Evolutionary conservation across 306 rosid genomes (phyloP).

Genomic region (Vicia sativa): DNA sequence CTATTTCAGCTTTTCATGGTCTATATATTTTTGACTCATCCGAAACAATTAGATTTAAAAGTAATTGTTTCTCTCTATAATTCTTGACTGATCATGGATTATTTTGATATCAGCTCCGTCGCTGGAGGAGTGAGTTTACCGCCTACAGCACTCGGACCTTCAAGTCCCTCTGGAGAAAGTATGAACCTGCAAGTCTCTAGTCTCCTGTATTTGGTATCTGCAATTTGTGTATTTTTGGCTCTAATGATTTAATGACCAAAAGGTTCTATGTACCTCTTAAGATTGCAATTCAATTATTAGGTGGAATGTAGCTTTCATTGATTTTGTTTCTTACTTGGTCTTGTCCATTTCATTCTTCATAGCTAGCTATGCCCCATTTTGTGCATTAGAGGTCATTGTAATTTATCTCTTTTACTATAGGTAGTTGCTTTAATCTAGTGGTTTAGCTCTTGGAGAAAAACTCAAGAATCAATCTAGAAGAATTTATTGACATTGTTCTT

Average conservation of each 20-base stretch:
- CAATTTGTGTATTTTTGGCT: slow-evolving; percentile 44
- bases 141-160: slow-evolving; percentile 61
- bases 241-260: slow-evolving; percentile 50
- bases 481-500: slow-evolving; percentile 2
- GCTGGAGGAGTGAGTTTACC: slow-evolving; percentile 47
- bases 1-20: too few species aligned
- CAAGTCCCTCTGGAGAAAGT: slow-evolving; percentile 54
- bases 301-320: slow-evolving; percentile 42
- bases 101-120: slow-evolving; percentile 64
- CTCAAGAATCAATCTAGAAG: slow-evolving; percentile 3
- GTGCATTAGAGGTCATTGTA: slow-evolving; percentile 41
- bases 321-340: slow-evolving; percentile 32
- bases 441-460: slow-evolving; percentile 16
- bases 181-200: slow-evolving; percentile 48
- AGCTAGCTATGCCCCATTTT: slow-evolving; percentile 22
- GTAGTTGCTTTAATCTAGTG: slow-evolving; percentile 25
- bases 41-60: background rate
- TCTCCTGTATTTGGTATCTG: slow-evolving; percentile 53
- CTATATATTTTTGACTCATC: too few species aligned
- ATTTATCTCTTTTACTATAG: slow-evolving; percentile 34
- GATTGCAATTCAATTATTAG: slow-evolving; percentile 36
- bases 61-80: background rate
- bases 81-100: slow-evolving; percentile 32
- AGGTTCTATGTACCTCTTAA: slow-evolving; percentile 32
- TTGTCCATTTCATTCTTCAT: slow-evolving; percentile 28